Percentiles rank a stretch among this genome's conserved stretches.
These are phyloP conservation scores for Naganishia sp. DNA, from an alignment of 1,284 basidiomycete species.

Conservation along the genomic window DNA sequence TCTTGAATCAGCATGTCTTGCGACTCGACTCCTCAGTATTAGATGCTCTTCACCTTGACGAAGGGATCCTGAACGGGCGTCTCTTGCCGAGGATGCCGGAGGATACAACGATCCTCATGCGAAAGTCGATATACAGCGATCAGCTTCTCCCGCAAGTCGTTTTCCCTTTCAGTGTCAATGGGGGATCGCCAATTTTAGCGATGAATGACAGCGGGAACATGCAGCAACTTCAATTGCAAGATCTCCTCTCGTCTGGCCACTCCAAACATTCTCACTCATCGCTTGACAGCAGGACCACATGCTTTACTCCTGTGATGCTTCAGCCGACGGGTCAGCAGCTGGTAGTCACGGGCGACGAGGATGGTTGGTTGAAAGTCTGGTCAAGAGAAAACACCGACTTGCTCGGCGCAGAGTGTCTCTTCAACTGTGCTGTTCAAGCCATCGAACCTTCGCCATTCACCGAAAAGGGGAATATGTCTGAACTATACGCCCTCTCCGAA, in stretches of 20 bases:
- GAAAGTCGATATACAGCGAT: slow-evolving; percentile 1
- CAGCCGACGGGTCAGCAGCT: slow-evolving; percentile 20
- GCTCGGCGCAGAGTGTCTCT: slow-evolving; percentile 10
- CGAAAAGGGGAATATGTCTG: slow-evolving; percentile 26
- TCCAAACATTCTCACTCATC: not conserved
- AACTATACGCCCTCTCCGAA: slow-evolving; percentile 41
- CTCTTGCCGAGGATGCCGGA: not conserved
- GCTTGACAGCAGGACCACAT: slow-evolving; percentile 14
- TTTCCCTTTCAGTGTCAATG: not conserved
- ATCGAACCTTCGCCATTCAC: slow-evolving; percentile 6
- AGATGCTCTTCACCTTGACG: not conserved
- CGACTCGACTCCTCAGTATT: not conserved
- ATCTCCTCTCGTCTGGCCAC: not conserved
- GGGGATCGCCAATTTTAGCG: not conserved
- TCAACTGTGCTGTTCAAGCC: slow-evolving; percentile 8
- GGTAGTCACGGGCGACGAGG: slow-evolving; percentile 48
- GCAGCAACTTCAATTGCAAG: not conserved
- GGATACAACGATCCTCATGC: not conserved
- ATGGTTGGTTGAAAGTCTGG: slow-evolving; percentile 49
- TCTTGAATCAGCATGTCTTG: not conserved
- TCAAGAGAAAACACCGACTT: slow-evolving; percentile 38
- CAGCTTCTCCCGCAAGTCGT: not conserved
- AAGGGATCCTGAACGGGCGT: not conserved
- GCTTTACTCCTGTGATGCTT: not conserved
- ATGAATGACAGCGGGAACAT: slow-evolving; percentile 13